Evolutionary conservation across 2,329 filamentous ascomycete species (phyloP), one percentile per base, ranked within the genome.

Genomic region (Scytalidium lignicola): DNA sequence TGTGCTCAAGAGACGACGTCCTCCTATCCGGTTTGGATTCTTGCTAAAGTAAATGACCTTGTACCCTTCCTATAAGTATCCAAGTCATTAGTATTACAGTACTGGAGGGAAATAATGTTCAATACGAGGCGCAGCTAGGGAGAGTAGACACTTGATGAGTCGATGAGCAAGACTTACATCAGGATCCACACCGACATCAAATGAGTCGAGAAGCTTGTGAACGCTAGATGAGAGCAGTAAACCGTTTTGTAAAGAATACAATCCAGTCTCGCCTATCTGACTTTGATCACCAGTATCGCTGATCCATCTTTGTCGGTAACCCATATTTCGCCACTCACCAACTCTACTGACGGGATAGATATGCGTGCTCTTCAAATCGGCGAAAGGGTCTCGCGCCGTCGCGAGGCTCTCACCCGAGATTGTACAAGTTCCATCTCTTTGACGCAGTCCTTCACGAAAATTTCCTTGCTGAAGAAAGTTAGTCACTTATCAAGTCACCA

Each of bases 221-320:
- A 62, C 44, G 39, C 50, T 40, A 2, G 19, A 13, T 3, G 18
- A 41, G 2, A 64, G 51, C 9, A 64, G 54, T 15, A 65, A 22
- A 6, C 62, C 62, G 52, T 63, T 64, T 43, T 63, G 59, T 9
- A 58, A 43, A 9, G 58, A 62, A 45, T 63, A 55, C 10, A 63
- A 58, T 13, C 32, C 32, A n/a, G 32, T 44, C 2, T 26, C 47
- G 17, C 47, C 47, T 9, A 50, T 52, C 49, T 48, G 42, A 19
- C 22, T 44, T 10, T 19, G 26, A 22, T 39, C 23, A 45, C 41
- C 52, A 10, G 50, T 37, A 13, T 37, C 32, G n/a, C 8, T 55
- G 18, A 54, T 48, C 44, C 52, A 60, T 17, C 46, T 8, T 13
- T 37, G 43, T 21, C 48, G 23, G 44, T 49, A 60, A 45, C 53